Evolutionary conservation across 768 basidiomycete species (phyloP), one percentile per base, ranked within the genome.

Genomic region (Mycena amicta): DNA sequence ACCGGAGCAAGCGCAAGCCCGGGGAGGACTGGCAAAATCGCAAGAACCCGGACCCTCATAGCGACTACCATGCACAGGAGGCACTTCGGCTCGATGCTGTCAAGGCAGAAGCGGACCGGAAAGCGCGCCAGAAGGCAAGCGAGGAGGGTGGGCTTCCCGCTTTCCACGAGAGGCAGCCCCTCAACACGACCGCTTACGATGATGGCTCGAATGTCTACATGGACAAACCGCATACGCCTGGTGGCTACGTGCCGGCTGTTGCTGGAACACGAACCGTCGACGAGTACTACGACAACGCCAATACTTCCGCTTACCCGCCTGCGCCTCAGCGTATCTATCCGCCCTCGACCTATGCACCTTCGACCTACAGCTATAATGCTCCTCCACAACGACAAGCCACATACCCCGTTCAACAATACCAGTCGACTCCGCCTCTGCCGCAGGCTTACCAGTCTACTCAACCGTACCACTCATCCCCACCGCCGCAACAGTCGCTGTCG

Each of bases 81-180:
- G 84, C 83, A 68, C 74, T 92, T 80, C 88, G 90, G 27, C 74
- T 94, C 57, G 90, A 92, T 62, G 92, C 92, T 16, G 85, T 94
- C 64, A 92, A 92, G 67, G 92, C 92, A 8, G 92, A 93, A 68
- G 87, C 83, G 5, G 92, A 94, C 65, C 83, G 92, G 60, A 93
- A 92, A 69, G 88, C 88, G 13, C 80, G 80, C 30, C 86, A 86
- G 61, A 76, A 79, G 8, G 74, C 73, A 40, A 74, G 74, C 15
- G 90, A 92, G n/a, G 47, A 49, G 73, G 76, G 76, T 55, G 92
- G 92, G 18, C 70, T 94, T 1, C 90, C 92, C 11, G 81, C 88
- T 8, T 91, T 93, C 73, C 75, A 83, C 31, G 92, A 93, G 70
- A 81, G 83, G 29, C 84, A 87, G 57, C 92, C 92, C 20, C 78